These are phyloP conservation scores for Amorphotheca resinae DNA, from an alignment of 495 filamentous ascomycete genomes.

Conservation along the genomic window DNA sequence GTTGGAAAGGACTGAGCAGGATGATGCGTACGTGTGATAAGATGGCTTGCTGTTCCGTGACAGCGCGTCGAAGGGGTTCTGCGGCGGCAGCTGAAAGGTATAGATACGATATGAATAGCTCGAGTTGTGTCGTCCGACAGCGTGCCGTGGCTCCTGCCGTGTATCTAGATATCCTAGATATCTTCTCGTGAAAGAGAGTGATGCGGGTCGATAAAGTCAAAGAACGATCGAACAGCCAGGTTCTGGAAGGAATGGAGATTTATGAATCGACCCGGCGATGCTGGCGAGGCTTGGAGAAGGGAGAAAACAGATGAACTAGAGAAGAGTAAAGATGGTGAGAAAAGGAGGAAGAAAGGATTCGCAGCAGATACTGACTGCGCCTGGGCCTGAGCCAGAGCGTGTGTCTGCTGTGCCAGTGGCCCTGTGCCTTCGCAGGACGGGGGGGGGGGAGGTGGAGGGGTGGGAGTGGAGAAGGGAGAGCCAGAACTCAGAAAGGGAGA, in stretches of 20 bases:
- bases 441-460: conserved; percentile 5
- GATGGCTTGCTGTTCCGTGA: too few relatives aligned
- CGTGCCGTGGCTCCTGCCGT: too few relatives aligned
- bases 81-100: too few relatives aligned
- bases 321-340: conserved; percentile 22
- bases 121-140: too few relatives aligned
- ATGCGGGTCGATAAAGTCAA: conserved; percentile 1
- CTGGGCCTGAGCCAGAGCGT: too few relatives aligned
- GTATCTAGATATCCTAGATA: too few relatives aligned
- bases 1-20: too few relatives aligned
- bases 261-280: conserved; percentile 18
- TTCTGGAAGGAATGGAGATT: conserved; percentile 28
- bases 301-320: conserved; percentile 20
- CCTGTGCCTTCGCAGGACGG: conserved; percentile 9
- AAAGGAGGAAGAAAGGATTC: conserved; percentile 14
- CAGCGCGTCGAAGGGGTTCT: too few relatives aligned
- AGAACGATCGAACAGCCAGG: conserved; percentile 25
- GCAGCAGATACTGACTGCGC: too few relatives aligned
- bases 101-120: too few relatives aligned
- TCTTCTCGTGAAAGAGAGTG: too few relatives aligned
- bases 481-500: conserved; percentile 4
- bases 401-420: conserved; percentile 4
- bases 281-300: conserved; percentile 18
- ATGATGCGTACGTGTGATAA: too few relatives aligned
- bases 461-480: background rate